phyloP scores from a whole-genome alignment of 2,329 filamentous ascomycete species.

The Aureobasidium sp. region DNA sequence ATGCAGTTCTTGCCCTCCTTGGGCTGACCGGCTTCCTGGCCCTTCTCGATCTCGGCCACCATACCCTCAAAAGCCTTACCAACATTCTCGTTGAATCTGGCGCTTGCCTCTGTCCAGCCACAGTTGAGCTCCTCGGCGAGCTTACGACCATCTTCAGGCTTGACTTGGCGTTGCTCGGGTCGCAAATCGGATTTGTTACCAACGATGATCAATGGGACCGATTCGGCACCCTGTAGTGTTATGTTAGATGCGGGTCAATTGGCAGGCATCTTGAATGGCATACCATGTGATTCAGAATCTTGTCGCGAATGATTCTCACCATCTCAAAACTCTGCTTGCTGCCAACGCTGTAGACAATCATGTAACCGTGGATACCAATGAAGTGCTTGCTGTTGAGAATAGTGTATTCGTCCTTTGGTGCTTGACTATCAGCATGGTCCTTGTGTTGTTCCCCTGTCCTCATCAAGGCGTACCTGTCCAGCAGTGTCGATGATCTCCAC shows the following conservation, averaged over 20 bases:
- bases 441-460: neutral
- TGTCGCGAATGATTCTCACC: conserved; percentile 91
- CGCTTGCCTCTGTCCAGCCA: conserved; percentile 90
- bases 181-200: conserved; percentile 95
- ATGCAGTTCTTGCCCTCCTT: conserved; percentile 73
- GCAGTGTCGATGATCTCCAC: conserved; percentile 98
- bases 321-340: conserved; percentile 95
- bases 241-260: neutral
- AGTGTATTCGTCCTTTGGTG: conserved; percentile 81
- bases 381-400: conserved; percentile 98
- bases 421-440: neutral
- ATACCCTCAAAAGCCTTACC: conserved; percentile 86
- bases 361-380: conserved; percentile 97
- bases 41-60: conserved; percentile 88
- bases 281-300: conserved; percentile 93
- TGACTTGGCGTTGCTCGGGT: conserved; percentile 87
- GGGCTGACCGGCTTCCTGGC: conserved; percentile 76
- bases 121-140: conserved; percentile 82
- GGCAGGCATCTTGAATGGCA: conserved; percentile 23
- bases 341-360: conserved; percentile 96
- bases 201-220: conserved; percentile 87
- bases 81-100: conserved; percentile 91
- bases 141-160: conserved; percentile 73
- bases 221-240: conserved; percentile 66
- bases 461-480: conserved; percentile 60